These are phyloP conservation scores for Chaetoscypha palmicola DNA, from an alignment of 2,329 filamentous ascomycete genomes.

Conservation along the genomic window DNA sequence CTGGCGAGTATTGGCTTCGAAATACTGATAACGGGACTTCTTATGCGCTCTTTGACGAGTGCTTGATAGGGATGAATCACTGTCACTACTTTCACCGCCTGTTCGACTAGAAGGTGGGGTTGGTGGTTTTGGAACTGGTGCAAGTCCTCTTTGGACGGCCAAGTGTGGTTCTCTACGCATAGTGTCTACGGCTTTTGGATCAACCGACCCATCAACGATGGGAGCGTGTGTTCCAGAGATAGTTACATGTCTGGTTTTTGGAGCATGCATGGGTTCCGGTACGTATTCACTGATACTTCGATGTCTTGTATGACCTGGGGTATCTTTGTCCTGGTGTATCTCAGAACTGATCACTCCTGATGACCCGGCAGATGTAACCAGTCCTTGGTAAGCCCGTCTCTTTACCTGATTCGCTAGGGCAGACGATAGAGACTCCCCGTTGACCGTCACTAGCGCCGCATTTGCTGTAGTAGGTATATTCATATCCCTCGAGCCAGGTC, in stretches of 20 bases:
- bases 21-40: constrained; percentile 50
- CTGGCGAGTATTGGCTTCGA: constrained; percentile 59
- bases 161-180: constrained; percentile 75
- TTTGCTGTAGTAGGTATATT: constrained; percentile 35
- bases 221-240: constrained; percentile 56
- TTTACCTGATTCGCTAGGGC: constrained; percentile 47
- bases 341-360: constrained; percentile 15
- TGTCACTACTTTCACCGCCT: constrained; percentile 41
- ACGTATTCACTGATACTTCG: constrained; percentile 85
- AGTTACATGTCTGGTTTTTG: constrained; percentile 63
- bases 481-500: constrained; percentile 42
- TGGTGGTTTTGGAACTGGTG: constrained; percentile 55
- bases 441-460: constrained; percentile 43
- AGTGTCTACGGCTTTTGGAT: constrained; percentile 42
- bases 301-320: constrained; percentile 54
- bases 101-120: constrained; percentile 79
- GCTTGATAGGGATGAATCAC: constrained; percentile 41
- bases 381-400: constrained; percentile 48
- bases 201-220: constrained; percentile 36
- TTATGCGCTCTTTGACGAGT: constrained; percentile 31
- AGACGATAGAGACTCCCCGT: constrained; percentile 45
- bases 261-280: constrained; percentile 61
- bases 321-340: constrained; percentile 24
- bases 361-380: constrained; percentile 28
- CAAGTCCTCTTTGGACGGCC: constrained; percentile 69